Evolutionary conservation across 148 eudicot genomes (phyloP), one percentile per base, ranked within the genome.

Genomic region (Chenopodium suecicum): DNA sequence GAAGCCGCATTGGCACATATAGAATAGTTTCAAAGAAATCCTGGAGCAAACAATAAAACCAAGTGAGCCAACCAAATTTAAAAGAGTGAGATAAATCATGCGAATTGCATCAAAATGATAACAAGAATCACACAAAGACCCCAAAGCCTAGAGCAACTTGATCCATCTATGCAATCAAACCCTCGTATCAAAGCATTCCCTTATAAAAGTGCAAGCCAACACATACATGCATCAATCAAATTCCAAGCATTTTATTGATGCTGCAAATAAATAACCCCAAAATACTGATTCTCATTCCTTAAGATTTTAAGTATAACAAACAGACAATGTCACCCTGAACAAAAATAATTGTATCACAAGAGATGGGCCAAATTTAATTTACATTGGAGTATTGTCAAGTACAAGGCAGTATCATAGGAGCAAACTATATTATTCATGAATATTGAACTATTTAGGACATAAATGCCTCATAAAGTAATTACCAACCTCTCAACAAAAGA

Each of bases 1-100:
- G 87, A 96, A 96, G 70, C 99, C 99, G 79, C 93, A 92, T 79
- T 94, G 93, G 86, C 99, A 94, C 97, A 92, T 91, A 83, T 96
- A 96, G 87, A 82, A 82, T 71, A 96, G 93, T 89, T 84, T 85
- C 78, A 96, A n/a, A 32, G 98, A 84, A 84, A 86, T 85, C 91
- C 99, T 96, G 95, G 79, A 88, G 83, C 41, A 80, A 76, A 67
- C 81, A 75, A 77, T 66, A 69, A 79, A 85, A 79, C 41, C 74
- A 78, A 25, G 65, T 83, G 47, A 80, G 78, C 78, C 80, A 71
- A 72, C 46, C 72, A 25, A 60, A 63, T 81, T 52, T 14, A 44
- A 6, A 16, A 58, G 75, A 46, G 37, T 66, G n/a, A 4, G 65
- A 9, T 41, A 68, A 54, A 13, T 54, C 29, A 50, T 23, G 50